These are phyloP conservation scores for Ustilago sp. DNA, from an alignment of 1,284 basidiomycete species.

Conservation along the genomic window DNA sequence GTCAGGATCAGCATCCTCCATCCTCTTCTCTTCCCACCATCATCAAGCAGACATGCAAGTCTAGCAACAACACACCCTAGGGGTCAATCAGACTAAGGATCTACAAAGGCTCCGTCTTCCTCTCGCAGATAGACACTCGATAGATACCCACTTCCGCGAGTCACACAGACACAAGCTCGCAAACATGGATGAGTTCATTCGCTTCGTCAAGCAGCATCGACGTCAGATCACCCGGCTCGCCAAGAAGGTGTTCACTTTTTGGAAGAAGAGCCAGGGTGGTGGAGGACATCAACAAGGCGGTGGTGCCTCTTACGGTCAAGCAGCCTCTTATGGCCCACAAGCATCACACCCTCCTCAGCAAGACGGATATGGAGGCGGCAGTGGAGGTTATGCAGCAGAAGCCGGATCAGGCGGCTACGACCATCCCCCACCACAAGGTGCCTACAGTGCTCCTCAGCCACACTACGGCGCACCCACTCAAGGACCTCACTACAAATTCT, in stretches of 20 bases:
- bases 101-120: background rate
- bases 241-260: constrained; percentile 62
- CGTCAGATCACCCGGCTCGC: constrained; percentile 55
- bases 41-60: background rate
- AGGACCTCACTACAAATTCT: constrained; percentile 55
- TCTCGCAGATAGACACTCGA: constrained; percentile 3
- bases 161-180: background rate
- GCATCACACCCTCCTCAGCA: constrained; percentile 15
- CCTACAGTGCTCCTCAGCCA: constrained; percentile 45
- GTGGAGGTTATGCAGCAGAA: constrained; percentile 33
- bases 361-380: constrained; percentile 14
- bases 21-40: background rate
- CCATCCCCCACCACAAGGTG: constrained; percentile 54
- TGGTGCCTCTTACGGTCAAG: constrained; percentile 27
- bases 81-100: background rate
- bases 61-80: background rate
- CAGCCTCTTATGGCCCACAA: constrained; percentile 27
- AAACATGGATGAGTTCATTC: constrained; percentile 58
- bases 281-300: constrained; percentile 11
- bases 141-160: background rate
- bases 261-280: constrained; percentile 54
- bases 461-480: constrained; percentile 39
- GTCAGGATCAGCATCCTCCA: background rate
- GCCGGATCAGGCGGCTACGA: constrained; percentile 29
- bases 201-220: constrained; percentile 62